Evolutionary conservation across 2,329 filamentous ascomycete genomes (phyloP).

Genomic region (Aspergillus persii): DNA sequence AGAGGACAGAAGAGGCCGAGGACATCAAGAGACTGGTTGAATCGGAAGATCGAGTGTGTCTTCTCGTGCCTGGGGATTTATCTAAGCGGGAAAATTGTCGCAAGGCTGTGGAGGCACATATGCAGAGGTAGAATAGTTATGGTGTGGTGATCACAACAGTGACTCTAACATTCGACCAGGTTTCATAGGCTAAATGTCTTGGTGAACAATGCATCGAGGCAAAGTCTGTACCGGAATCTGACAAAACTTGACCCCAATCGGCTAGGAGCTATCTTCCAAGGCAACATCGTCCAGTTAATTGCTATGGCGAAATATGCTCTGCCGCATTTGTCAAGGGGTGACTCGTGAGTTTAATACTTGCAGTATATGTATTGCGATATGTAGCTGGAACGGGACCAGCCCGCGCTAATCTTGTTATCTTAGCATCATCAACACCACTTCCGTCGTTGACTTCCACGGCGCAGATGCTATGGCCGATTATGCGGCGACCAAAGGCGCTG

Average conservation of each 20-base stretch:
- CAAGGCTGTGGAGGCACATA: conserved; percentile 52
- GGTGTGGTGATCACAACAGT: too few species aligned
- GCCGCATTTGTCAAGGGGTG: conserved; percentile 54
- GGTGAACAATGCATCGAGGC: conserved; percentile 60
- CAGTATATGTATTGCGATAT: background rate
- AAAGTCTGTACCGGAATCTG: conserved; percentile 54
- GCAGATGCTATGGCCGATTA: conserved; percentile 55
- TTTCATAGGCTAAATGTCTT: conserved; percentile 46
- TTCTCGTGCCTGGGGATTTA: conserved; percentile 51
- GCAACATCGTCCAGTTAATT: conserved; percentile 59
- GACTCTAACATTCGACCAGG: background rate
- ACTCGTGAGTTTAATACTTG: conserved; percentile 36
- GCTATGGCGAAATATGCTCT: conserved; percentile 59
- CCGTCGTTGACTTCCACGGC: conserved; percentile 55
- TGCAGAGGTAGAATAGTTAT: conserved; percentile 40
- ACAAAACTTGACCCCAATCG: conserved; percentile 54
- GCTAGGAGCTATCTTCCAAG: conserved; percentile 57
- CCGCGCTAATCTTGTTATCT: background rate
- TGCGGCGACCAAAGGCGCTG: conserved; percentile 57
- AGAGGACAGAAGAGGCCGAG: conserved; percentile 57
- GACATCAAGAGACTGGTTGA: conserved; percentile 54
- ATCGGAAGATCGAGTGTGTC: conserved; percentile 48
- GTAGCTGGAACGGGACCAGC: background rate
- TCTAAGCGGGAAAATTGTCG: conserved; percentile 52
- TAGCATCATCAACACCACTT: conserved; percentile 58